Evolutionary conservation across 1,284 basidiomycete species (phyloP).

Genomic region (Pascua guehoae): DNA sequence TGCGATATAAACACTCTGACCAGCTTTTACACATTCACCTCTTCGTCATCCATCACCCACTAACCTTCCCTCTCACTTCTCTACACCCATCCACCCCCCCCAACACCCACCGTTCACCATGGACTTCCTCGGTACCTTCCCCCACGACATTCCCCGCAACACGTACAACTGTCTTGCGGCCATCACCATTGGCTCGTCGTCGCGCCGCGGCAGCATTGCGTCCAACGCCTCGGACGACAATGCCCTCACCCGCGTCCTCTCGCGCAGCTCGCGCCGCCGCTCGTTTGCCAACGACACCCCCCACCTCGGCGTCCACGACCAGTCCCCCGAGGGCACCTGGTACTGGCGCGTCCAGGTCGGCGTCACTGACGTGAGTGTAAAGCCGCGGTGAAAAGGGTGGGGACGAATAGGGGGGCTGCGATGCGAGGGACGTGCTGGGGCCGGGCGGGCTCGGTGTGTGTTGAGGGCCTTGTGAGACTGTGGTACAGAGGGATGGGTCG

Average conservation of each 20-base stretch:
- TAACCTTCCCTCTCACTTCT: neutral
- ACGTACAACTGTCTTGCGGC: constrained; percentile 40
- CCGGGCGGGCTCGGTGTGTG: too few species aligned
- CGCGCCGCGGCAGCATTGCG: constrained; percentile 19
- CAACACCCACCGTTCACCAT: constrained; percentile 18
- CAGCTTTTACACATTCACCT: neutral
- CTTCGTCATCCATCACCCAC: neutral
- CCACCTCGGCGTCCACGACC: neutral
- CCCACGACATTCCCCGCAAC: constrained; percentile 26
- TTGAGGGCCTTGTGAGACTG: too few species aligned
- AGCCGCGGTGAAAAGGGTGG: neutral
- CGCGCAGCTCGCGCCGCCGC: too few species aligned
- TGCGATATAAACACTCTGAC: neutral
- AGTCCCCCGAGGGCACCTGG: constrained; percentile 32
- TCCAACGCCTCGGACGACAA: too few species aligned
- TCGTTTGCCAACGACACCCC: neutral
- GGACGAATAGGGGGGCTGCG: too few species aligned
- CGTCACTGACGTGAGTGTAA: constrained; percentile 33
- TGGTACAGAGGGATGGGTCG: too few species aligned
- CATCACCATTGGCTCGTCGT: constrained; percentile 26
- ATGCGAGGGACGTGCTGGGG: too few species aligned
- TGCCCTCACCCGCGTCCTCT: constrained; percentile 32
- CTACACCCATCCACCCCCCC: neutral
- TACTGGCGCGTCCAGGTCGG: constrained; percentile 45
- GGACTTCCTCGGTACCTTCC: constrained; percentile 31